phyloP scores from a whole-genome alignment of 2,329 filamentous ascomycete species.

The Beauveria medogensis region DNA sequence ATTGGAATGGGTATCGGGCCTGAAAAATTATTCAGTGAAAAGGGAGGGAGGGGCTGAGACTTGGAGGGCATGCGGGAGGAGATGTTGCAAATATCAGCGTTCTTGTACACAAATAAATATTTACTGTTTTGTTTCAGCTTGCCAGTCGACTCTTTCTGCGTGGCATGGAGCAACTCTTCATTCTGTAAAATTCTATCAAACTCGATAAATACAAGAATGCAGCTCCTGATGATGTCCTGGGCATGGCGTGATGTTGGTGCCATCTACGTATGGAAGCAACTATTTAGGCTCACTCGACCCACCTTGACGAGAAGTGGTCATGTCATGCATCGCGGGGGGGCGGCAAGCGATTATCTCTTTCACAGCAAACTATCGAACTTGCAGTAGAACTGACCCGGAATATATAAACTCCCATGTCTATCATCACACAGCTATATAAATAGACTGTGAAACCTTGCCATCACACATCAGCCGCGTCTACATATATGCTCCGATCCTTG shows the following conservation, averaged over 20 bases:
- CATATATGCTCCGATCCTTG: background rate
- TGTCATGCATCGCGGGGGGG: background rate
- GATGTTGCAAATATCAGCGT: background rate
- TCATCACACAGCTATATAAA: background rate
- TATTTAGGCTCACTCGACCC: background rate
- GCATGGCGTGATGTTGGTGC: background rate
- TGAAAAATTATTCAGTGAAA: background rate
- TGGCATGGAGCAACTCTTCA: too few relatives aligned
- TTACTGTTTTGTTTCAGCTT: background rate
- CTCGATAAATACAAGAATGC: too few relatives aligned
- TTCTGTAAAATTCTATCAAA: too few relatives aligned
- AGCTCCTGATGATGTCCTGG: background rate
- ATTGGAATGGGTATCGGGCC: constrained; percentile 5
- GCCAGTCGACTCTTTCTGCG: too few relatives aligned
- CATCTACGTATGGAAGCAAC: background rate
- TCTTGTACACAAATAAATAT: constrained; percentile 4
- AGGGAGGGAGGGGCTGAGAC: background rate
- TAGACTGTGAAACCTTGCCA: background rate
- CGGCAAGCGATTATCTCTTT: background rate
- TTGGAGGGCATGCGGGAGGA: background rate
- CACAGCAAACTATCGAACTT: background rate
- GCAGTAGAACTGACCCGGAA: too few relatives aligned
- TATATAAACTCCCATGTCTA: too few relatives aligned
- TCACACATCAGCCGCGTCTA: background rate
- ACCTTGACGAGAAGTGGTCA: background rate